A percentile compares a stretch with the other conserved stretches of the same genome.
These are phyloP conservation scores for Backusella tuberculispora DNA, from an alignment of 192 early-diverging fungal species.

Conservation along the genomic window DNA sequence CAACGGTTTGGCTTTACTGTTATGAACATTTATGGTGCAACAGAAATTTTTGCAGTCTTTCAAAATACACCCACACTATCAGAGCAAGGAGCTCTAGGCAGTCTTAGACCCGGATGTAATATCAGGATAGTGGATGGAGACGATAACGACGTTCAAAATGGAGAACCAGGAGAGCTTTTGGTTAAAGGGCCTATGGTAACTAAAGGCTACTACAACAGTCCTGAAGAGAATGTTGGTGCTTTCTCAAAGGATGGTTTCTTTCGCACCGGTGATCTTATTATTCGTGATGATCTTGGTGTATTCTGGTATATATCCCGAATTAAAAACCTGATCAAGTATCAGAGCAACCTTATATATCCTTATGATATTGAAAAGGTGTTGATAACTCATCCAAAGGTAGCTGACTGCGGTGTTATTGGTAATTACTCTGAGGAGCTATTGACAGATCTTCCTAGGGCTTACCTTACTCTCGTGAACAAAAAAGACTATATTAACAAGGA, in stretches of 20 bases:
- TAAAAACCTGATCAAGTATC: conserved; percentile 89
- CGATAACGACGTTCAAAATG: conserved; percentile 30
- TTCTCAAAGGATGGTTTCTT: conserved; percentile 74
- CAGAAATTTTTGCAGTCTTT: fast-evolving
- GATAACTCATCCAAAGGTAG: conserved; percentile 65
- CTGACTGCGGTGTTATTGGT: conserved; percentile 40
- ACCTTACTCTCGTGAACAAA: too few species aligned
- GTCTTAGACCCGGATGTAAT: conserved; percentile 32
- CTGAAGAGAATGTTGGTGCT: conserved; percentile 59
- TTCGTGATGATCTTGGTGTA: conserved; percentile 76
- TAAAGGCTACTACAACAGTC: conserved; percentile 71
- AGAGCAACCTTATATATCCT: conserved; percentile 88
- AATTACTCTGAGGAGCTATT: too few species aligned
- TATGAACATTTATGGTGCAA: not conserved
- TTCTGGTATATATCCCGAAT: conserved; percentile 79
- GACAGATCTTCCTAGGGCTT: too few species aligned
- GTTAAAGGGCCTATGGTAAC: conserved; percentile 80
- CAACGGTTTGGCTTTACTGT: not conserved
- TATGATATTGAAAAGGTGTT: conserved; percentile 79
- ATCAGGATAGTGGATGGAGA: conserved; percentile 50
- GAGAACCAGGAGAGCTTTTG: conserved; percentile 78
- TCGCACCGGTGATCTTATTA: conserved; percentile 84
- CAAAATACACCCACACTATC: not conserved
- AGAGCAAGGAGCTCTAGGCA: conserved; percentile 37
- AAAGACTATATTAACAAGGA: too few species aligned